Percentiles rank a stretch among this genome's conserved stretches.
phyloP scores from a whole-genome alignment of 169 alveolate genomes.

The Babesia sp. region DNA sequence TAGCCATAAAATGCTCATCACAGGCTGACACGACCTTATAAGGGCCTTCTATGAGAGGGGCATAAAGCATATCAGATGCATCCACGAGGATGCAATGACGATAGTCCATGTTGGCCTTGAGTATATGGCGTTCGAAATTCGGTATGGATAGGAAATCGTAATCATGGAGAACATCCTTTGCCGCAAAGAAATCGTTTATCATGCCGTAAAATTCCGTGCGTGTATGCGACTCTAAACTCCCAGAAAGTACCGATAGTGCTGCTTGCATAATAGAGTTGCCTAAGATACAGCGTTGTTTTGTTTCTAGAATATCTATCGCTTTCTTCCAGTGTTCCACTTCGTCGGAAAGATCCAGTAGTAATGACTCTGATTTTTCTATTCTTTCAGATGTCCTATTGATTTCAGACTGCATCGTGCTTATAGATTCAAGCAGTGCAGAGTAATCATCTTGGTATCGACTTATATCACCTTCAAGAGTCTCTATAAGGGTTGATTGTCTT shows the following conservation, averaged over 20 bases:
- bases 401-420: slow-evolving; percentile 88
- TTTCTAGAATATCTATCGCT: slow-evolving; percentile 76
- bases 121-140: slow-evolving; percentile 82
- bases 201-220: background rate
- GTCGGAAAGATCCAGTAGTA: slow-evolving; percentile 83
- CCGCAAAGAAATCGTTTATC: background rate
- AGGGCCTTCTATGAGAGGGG: slow-evolving; percentile 87
- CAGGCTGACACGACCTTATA: slow-evolving; percentile 90
- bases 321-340: slow-evolving; percentile 93
- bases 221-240: background rate
- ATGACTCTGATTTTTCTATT: slow-evolving; percentile 88
- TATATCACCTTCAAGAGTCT: slow-evolving; percentile 85
- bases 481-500: slow-evolving; percentile 76
- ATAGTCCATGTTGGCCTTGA: slow-evolving; percentile 1
- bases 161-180: slow-evolving; percentile 76
- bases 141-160: slow-evolving; percentile 93
- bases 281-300: slow-evolving; percentile 73
- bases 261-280: slow-evolving; percentile 95
- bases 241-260: slow-evolving; percentile 34
- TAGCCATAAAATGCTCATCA: slow-evolving; percentile 95
- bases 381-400: slow-evolving; percentile 90
- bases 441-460: slow-evolving; percentile 91
- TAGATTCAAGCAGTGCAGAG: slow-evolving; percentile 91
- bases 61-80: slow-evolving; percentile 92
- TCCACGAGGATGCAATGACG: slow-evolving; percentile 86